phyloP scores from a whole-genome alignment of 805 yeast genomes.

The Cyberlindnera japonica region DNA sequence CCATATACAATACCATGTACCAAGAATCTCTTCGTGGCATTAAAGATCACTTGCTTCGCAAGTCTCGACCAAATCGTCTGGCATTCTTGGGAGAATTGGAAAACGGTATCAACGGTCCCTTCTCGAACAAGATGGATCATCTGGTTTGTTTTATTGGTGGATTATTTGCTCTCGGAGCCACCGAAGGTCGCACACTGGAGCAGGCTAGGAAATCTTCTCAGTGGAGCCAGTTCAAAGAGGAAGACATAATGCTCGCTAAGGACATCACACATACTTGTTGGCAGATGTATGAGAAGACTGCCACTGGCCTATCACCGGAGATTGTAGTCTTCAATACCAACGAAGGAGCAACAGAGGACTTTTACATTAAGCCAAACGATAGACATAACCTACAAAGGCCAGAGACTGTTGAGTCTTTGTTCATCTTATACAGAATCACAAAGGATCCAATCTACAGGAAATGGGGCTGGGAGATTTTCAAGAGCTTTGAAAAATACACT shows the following conservation, averaged over 20 bases:
- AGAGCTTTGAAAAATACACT: conserved; percentile 60
- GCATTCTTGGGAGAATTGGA: conserved; percentile 78
- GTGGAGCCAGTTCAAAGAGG: conserved; percentile 59
- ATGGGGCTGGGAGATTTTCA: conserved; percentile 88
- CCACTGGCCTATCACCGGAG: conserved; percentile 84
- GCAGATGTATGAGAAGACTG: conserved; percentile 70
- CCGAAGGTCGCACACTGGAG: conserved; percentile 58
- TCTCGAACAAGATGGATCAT: conserved; percentile 84
- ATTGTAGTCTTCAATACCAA: conserved; percentile 78
- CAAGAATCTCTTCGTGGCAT: conserved; percentile 76
- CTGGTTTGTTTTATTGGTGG: conserved; percentile 92
- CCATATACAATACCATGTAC: conserved; percentile 68
- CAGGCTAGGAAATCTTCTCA: conserved; percentile 50
- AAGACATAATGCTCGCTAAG: conserved; percentile 65
- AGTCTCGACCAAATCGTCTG: conserved; percentile 58
- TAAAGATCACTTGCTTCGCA: conserved; percentile 56
- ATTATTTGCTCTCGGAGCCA: conserved; percentile 82
- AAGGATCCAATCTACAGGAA: conserved; percentile 76
- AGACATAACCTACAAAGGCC: conserved; percentile 88
- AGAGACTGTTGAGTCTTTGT: conserved; percentile 88
- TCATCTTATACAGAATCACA: conserved; percentile 73
- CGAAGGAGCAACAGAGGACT: conserved; percentile 45
- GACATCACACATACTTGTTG: conserved; percentile 80
- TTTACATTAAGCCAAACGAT: conserved; percentile 65
- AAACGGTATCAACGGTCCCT: conserved; percentile 55